Percentiles rank a stretch among this genome's conserved stretches.
These are phyloP conservation scores for Phyllosticta citrichinensis DNA, from an alignment of 2,329 filamentous ascomycete species.

Conservation along the genomic window DNA sequence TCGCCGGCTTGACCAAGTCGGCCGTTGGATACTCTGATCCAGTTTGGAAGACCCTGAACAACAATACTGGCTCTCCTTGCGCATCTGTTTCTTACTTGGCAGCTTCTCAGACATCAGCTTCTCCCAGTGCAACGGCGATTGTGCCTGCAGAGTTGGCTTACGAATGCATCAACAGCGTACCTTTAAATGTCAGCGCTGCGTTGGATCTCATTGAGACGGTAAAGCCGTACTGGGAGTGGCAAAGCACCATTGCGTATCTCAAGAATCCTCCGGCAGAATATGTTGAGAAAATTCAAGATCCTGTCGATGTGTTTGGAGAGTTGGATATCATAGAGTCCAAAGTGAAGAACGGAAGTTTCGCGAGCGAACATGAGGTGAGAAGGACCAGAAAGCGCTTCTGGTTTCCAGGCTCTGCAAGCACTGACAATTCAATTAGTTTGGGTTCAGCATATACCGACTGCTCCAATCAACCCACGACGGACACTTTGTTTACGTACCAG, in stretches of 20 bases:
- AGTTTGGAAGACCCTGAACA: not conserved
- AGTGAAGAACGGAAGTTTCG: conserved; percentile 26
- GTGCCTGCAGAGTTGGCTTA: conserved; percentile 36
- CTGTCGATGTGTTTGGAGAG: conserved; percentile 33
- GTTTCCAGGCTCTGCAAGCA: not conserved
- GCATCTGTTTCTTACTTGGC: conserved; percentile 9
- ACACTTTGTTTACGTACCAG: conserved; percentile 49
- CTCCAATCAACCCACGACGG: conserved; percentile 53
- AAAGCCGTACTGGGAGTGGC: conserved; percentile 36
- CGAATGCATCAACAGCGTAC: conserved; percentile 35
- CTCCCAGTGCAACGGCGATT: conserved; percentile 16
- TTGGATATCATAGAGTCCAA: conserved; percentile 30
- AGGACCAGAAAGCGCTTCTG: not conserved
- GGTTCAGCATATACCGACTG: conserved; percentile 42
- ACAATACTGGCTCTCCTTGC: conserved; percentile 9
- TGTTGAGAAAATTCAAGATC: conserved; percentile 33
- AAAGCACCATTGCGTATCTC: conserved; percentile 35
- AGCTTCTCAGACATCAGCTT: conserved; percentile 6
- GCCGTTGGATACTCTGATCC: not conserved
- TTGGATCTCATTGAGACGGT: conserved; percentile 30
- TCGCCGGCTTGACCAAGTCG: not conserved
- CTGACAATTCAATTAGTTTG: conserved; percentile 21
- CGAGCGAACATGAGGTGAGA: conserved; percentile 28
- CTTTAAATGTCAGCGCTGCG: conserved; percentile 33
- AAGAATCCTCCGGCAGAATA: conserved; percentile 38